Evolutionary conservation across 163 green algal species (phyloP), one percentile per base, ranked within the genome.

Genomic region (Coccomyxa subellipsoidea): DNA sequence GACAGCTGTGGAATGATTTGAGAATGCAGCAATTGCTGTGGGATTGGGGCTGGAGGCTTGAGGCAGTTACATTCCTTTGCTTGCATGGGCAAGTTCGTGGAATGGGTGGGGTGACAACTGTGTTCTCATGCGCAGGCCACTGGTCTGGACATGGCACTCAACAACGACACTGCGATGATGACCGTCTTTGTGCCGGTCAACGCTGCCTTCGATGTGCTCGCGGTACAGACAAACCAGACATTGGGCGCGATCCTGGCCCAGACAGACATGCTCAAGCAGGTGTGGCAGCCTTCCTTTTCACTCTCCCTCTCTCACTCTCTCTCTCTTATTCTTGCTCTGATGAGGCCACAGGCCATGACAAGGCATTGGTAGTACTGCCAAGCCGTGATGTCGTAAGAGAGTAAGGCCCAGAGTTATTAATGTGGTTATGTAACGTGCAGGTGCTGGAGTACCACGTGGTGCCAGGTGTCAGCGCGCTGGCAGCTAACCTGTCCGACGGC

Each of bases 371-470:
- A n/a, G n/a, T n/a, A n/a, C n/a, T n/a, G n/a, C n/a, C n/a, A n/a
- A n/a, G n/a, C n/a, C n/a, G n/a, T n/a, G n/a, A n/a, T n/a, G n/a
- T n/a, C n/a, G n/a, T n/a, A n/a, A n/a, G n/a, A n/a, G n/a, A n/a
- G n/a, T n/a, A n/a, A n/a, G n/a, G n/a, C n/a, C n/a, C n/a, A n/a
- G n/a, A n/a, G n/a, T n/a, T n/a, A n/a, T n/a, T n/a, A n/a, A n/a
- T n/a, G n/a, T n/a, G n/a, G n/a, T n/a, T n/a, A n/a, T n/a, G n/a
- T n/a, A 59, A n/a, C 23, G 18, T 34, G 71, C 71, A 77, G 71
- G 8, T 77, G 31, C 71, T 77, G 71, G 71, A 77, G 6, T 77
- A 77, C 21, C 71, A 77, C 6, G 71, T 77, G 34, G 32, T 77
- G 21, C 71, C 71, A 39, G 71, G 71, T 23, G 32, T 77, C n/a